phyloP scores from a whole-genome alignment of 208 protist genomes.

The Leishmania amazonensis region DNA sequence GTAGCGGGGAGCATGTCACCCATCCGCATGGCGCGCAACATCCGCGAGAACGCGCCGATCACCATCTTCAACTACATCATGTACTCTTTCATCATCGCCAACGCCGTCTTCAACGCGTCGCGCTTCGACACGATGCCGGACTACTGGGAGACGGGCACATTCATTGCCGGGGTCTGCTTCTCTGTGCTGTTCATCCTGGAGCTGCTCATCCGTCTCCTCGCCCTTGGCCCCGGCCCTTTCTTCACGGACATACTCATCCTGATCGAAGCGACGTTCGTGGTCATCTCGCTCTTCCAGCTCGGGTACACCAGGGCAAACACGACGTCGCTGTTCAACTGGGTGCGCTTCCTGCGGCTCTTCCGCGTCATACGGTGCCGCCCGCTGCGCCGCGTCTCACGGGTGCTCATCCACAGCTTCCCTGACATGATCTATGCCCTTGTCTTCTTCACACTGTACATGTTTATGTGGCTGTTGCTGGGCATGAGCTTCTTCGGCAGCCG shows the following conservation, averaged over 20 bases:
- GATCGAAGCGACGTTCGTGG: constrained; percentile 67
- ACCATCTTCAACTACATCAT: constrained; percentile 78
- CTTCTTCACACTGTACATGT: constrained; percentile 92
- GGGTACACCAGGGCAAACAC: constrained; percentile 81
- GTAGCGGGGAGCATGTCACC: constrained; percentile 60
- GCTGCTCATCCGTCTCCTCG: constrained; percentile 80
- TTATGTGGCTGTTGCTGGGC: constrained; percentile 91
- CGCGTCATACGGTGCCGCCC: constrained; percentile 62
- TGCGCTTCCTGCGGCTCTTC: constrained; percentile 81
- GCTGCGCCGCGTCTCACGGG: constrained; percentile 73
- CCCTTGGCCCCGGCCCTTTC: constrained; percentile 81
- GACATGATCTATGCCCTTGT: constrained; percentile 84
- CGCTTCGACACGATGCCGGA: constrained; percentile 82
- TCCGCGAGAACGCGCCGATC: constrained; percentile 79
- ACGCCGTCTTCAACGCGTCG: constrained; percentile 88
- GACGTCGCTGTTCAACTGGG: constrained; percentile 89
- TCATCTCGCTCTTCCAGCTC: constrained; percentile 90
- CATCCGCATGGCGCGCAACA: constrained; percentile 87
- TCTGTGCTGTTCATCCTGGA: constrained; percentile 86
- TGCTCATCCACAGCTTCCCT: constrained; percentile 78
- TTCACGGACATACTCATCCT: constrained; percentile 78
- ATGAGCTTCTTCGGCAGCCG: constrained; percentile 93
- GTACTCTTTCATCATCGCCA: constrained; percentile 81
- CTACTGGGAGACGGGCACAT: constrained; percentile 76
- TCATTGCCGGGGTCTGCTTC: constrained; percentile 76